Evolutionary conservation across 352 stramenopile genomes (phyloP), one percentile per base, ranked within the genome.

Genomic region (Phytophthora syringae): DNA sequence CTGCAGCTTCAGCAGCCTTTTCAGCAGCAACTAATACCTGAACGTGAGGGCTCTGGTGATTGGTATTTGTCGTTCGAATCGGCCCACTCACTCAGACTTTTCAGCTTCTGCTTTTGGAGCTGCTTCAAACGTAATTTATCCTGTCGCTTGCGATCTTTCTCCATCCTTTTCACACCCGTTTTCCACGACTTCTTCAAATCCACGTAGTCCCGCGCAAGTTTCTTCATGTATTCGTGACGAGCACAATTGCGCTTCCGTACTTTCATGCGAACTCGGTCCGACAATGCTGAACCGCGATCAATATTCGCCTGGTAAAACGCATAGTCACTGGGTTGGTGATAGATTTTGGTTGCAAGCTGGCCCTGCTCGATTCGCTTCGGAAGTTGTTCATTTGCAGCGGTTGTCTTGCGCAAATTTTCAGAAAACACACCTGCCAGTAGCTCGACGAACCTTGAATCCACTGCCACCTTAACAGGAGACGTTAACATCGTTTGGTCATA

Each of bases 131-230:
- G 79, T 22, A 90, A 45, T 50, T 96, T 96, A 43, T 94, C 86
- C 66, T 93, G 84, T 2, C 85, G 83, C 52, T 96, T 96, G 13
- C 86, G 80, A 51, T 93, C 88, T 56, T 96, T 96, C 58, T 96
- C 88, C 49, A 96, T 78, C 54, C 82, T 90, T 60, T 95, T 96
- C 27, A 96, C 85, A 21, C 85, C 83, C n/a, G 80, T 39, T 53
- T 93, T 92, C 88, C 88, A 96, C 16, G 74, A 58, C 52, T 90
- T 92, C 43, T 95, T 92, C 39, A 94, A 54, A 13, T 94, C 82
- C 6, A 94, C 62, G 39, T 93, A 96, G 22, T 96, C 88, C 16
- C 82, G 74, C 6, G 88, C 86, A 5, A 95, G 72, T 28, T 76
- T 82, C 24, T 89, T 89, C 51, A 93, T 62, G 30, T 87, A 75